Evolutionary conservation across 2,329 filamentous ascomycete genomes (phyloP).

Genomic region (Ophiostoma tasmaniense): DNA sequence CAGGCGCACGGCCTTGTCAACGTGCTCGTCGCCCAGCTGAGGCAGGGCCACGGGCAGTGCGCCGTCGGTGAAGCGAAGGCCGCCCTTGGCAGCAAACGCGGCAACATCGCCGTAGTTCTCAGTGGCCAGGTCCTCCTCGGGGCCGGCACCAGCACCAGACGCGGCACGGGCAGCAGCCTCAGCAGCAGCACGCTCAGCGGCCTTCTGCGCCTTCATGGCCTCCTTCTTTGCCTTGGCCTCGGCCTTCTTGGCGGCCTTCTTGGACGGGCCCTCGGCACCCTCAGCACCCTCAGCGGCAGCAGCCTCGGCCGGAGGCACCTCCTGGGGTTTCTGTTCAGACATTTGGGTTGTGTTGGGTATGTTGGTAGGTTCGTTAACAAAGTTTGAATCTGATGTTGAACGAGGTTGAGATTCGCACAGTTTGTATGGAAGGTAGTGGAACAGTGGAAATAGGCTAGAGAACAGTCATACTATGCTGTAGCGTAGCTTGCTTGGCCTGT

Average conservation of each 20-base stretch:
- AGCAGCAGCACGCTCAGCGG: conserved; percentile 67
- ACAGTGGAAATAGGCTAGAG: neutral
- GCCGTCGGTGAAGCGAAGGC: conserved; percentile 42
- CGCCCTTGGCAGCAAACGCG: conserved; percentile 33
- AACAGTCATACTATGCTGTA: neutral
- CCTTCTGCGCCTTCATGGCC: conserved; percentile 64
- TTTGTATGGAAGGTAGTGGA: neutral
- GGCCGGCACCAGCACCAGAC: conserved; percentile 45
- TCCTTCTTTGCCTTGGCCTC: conserved; percentile 83
- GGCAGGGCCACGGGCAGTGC: conserved; percentile 52
- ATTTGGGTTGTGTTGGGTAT: conserved; percentile 5
- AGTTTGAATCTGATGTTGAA: neutral
- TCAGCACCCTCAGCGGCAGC: conserved; percentile 16
- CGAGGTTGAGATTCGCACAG: neutral
- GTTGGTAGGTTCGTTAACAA: neutral
- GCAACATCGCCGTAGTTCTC: conserved; percentile 63
- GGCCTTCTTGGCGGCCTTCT: conserved; percentile 78
- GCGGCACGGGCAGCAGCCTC: conserved; percentile 45
- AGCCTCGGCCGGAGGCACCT: conserved; percentile 12
- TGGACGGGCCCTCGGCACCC: conserved; percentile 46
- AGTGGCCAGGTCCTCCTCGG: conserved; percentile 56
- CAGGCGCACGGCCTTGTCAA: conserved; percentile 65
- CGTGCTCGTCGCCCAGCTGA: conserved; percentile 53
- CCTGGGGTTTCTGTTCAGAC: conserved; percentile 14
- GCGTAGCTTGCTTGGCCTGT: neutral